Conservation (phyloP, 2,329 filamentous ascomycete genomes). For the Diplocarpon mali region DNA sequence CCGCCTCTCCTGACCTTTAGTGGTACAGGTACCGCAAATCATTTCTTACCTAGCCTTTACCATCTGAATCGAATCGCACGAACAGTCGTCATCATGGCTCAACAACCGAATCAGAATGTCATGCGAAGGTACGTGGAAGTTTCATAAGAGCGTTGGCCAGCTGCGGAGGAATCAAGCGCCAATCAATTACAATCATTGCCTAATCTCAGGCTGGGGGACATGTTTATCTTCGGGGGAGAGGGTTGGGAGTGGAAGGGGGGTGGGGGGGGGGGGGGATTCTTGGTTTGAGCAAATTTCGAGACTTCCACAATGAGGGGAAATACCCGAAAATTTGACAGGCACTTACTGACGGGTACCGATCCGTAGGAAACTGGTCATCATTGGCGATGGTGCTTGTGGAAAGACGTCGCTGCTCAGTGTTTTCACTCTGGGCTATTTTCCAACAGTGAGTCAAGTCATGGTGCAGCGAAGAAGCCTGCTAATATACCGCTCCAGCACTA, state of each 20-base stretch:
- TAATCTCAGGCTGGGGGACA: background rate
- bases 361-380: constrained; percentile 85
- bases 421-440: constrained; percentile 96
- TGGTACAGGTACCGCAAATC: constrained; percentile 17
- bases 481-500: constrained; percentile 37
- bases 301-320: background rate
- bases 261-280: background rate
- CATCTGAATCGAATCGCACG: constrained; percentile 3
- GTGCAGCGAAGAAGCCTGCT: constrained; percentile 6
- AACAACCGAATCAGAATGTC: constrained; percentile 30
- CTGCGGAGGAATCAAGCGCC: too few species aligned
- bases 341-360: background rate
- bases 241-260: background rate
- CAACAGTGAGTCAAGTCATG: constrained; percentile 56
- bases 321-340: background rate
- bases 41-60: constrained; percentile 3
- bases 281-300: background rate
- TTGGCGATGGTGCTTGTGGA: constrained; percentile 93
- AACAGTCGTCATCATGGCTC: constrained; percentile 22
- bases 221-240: background rate
- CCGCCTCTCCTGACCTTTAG: constrained; percentile 11
- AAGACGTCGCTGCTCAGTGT: constrained; percentile 97
- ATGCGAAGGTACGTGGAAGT: constrained; percentile 32
- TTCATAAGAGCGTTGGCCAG: background rate
- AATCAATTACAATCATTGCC: too few species aligned